phyloP scores from a whole-genome alignment of 371 early-diverging fungal species.

The Zopfochytrium polystomum region DNA sequence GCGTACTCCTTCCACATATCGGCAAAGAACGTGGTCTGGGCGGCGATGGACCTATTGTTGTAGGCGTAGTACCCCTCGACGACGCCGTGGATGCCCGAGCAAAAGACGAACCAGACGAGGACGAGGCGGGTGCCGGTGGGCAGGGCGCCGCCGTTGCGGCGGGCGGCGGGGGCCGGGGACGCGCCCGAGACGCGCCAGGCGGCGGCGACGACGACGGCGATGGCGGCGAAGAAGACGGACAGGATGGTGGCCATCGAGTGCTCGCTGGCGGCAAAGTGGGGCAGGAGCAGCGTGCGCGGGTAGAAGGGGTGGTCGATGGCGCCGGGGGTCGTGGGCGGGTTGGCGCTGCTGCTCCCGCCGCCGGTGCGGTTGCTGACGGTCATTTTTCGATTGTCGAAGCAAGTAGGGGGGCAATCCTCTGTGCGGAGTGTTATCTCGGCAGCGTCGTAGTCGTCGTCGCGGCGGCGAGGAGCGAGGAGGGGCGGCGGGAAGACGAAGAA shows the following conservation, averaged over 20 bases:
- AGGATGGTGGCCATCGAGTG: conserved; percentile 31
- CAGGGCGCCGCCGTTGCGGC: conserved; percentile 5
- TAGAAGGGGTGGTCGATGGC: conserved; percentile 51
- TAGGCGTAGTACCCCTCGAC: conserved; percentile 86
- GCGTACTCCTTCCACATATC: conserved; percentile 93
- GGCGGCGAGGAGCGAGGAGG: too few species aligned
- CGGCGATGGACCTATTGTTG: conserved; percentile 60
- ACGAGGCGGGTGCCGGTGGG: conserved; percentile 34
- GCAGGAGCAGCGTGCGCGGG: conserved; percentile 30
- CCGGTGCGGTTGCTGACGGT: too few species aligned
- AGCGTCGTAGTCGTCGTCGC: too few species aligned
- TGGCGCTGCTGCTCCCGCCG: too few species aligned
- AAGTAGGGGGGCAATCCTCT: too few species aligned
- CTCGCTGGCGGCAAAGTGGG: conserved; percentile 35
- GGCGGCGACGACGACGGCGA: conserved; percentile 22
- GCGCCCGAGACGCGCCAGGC: conserved; percentile 25
- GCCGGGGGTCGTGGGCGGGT: too few species aligned
- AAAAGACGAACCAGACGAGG: conserved; percentile 77
- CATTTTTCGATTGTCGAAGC: too few species aligned
- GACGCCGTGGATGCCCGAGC: conserved; percentile 72
- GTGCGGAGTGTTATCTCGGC: too few species aligned
- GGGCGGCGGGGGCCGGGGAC: conserved; percentile 5
- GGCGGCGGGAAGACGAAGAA: too few species aligned
- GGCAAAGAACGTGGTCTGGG: conserved; percentile 62
- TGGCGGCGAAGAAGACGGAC: conserved; percentile 36